Evolutionary conservation across 129 eudicot genomes (phyloP).

Genomic region (Flaveria bidentis): DNA sequence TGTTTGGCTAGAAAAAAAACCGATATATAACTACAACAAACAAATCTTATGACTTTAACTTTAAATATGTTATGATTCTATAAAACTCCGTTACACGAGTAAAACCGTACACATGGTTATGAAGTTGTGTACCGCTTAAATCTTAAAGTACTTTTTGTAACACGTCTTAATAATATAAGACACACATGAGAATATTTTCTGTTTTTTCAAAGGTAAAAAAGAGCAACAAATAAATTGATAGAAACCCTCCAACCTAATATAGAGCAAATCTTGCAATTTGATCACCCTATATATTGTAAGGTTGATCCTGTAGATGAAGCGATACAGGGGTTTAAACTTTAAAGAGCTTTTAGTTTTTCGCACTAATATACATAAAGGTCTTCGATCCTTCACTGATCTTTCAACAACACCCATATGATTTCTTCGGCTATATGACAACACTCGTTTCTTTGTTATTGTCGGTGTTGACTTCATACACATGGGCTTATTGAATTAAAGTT

Average conservation of each 20-base stretch:
- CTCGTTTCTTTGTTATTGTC: slow-evolving; percentile 19
- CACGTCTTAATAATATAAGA: too few relatives aligned
- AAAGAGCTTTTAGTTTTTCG: too few relatives aligned
- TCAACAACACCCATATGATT: slow-evolving; percentile 12
- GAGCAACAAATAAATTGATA: background rate
- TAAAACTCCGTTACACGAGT: too few relatives aligned
- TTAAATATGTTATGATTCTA: too few relatives aligned
- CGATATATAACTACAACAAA: too few relatives aligned
- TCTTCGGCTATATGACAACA: background rate
- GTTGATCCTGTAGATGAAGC: slow-evolving; percentile 16
- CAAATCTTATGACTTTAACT: too few relatives aligned
- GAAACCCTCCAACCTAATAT: background rate
- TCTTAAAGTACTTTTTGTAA: too few relatives aligned
- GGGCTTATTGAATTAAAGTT: background rate
- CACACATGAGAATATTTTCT: too few relatives aligned
- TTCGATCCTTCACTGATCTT: slow-evolving; percentile 23
- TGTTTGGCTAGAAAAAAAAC: too few relatives aligned
- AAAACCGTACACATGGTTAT: too few relatives aligned
- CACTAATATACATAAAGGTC: slow-evolving; percentile 19
- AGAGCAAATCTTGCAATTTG: background rate
- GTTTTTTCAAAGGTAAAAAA: too few relatives aligned
- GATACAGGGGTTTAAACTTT: slow-evolving; percentile 26
- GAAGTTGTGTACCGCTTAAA: too few relatives aligned
- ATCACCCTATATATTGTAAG: slow-evolving; percentile 16
- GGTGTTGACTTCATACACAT: slow-evolving; percentile 17